Evolutionary conservation across 1,284 basidiomycete genomes (phyloP), one percentile per base, ranked within the genome.

Genomic region (Cutaneotrichosporon cavernicola): DNA sequence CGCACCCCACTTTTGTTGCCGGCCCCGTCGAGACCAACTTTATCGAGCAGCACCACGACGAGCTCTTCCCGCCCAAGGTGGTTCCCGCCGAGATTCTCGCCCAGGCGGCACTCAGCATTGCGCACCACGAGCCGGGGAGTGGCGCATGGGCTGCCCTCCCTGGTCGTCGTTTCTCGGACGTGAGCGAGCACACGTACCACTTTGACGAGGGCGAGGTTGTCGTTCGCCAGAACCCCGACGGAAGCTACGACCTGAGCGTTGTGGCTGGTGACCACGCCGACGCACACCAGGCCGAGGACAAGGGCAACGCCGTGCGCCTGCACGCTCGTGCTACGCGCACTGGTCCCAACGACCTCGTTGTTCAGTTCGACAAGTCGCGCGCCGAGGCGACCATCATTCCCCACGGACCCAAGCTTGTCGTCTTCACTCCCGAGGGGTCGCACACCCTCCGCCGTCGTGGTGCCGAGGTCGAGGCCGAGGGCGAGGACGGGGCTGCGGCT

Each of bases 21-120:
- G 91, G 85, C n/a, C 87, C 94, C 63, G 87, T 97, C 6, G 94
- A 97, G 79, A 97, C 94, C 9, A 92, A 92, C 2, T 97, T 97
- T 75, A 95, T 97, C 72, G 85, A 86, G 36, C 71, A 47, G 38
- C 88, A 93, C 76, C 85, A 86, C 71, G 83, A 87, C 60, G 86
- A 89, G 63, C 82, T 95, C 26, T 92, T 93, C 81, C 89, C 90
- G 5, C 81, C 85, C 1, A 71, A 81, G 7, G 80, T 84, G 21
- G 87, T 90, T 0, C 84, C 85, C 0, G 80, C 88, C 0, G 85
- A 88, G 57, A 73, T 89, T 9, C 81, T 92, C 5, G 90, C 89
- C 1, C 89, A 91, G 74, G 90, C 89, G 0, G 92, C 89, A 0
- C 82, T 95, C 11, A 93, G 84, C 72, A 81, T 91, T 21, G 85